Base-by-base conservation (phyloP, 2,329 filamentous ascomycete genomes). In the Fusarium buharicum region DNA sequence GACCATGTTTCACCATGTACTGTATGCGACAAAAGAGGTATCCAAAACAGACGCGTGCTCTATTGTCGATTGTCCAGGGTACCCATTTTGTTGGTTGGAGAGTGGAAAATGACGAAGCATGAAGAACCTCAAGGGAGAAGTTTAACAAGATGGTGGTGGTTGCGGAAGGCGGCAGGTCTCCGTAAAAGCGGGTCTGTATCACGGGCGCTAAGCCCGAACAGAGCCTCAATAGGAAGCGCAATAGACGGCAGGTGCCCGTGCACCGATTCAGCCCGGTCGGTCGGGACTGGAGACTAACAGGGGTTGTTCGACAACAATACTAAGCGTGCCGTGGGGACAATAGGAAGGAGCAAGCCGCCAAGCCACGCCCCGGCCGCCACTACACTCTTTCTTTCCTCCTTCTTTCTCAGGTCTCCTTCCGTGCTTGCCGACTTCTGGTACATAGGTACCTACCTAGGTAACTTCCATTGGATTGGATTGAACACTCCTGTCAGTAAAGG, bases 301-400 rank as follows among this genome's bases (percentile, higher is more conserved):
- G 48, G 57, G 40, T 20, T 33, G 43, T 55, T 55, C 47, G 61
- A 72, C 73, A 71, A 74, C 73, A 74, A 74, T 74, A 74, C 66
- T 46, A 71, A 69, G 66, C 41, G 40, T 33, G 40, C 18, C 38
- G 38, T 58, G 50, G 55, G 63, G 67, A 74, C 72, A 74, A 74
- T 73, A 73, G 71, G 60, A 73, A 71, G 55, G 45, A 34, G 54
- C 40, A 59, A 51, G 47, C 47, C 51, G 51, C 65, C 59, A 56
- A 53, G 49, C 50, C 44, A 43, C 50, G 37, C 49, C 50, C 43
- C 62, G 46, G 41, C 47, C 59, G 55, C 40, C 48, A 48, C 48
- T 27, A 18, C 13, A 55, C 41, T 36, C 55, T 55, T 54, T 59
- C 47, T 24, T 24, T 24, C 22, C 22, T 24, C 48, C 36, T n/a